These are phyloP conservation scores for Catenaria anguillulae DNA, from an alignment of 371 early-diverging fungal species.

Conservation along the genomic window DNA sequence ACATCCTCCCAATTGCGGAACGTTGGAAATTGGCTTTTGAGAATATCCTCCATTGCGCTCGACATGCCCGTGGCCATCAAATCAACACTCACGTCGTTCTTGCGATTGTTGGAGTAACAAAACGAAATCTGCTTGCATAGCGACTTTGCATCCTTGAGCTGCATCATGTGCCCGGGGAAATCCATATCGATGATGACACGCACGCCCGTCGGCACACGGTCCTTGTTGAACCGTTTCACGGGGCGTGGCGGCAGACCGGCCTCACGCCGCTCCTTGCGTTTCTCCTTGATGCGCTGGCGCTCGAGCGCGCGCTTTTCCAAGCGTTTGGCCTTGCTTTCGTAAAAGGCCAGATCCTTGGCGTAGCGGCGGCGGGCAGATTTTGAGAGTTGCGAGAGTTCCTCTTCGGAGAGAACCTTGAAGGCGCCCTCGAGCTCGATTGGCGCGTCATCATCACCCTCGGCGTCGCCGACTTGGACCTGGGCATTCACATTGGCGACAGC, in stretches of 20 bases:
- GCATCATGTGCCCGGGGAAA: slow-evolving; percentile 10
- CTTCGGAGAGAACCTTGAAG: too few species aligned
- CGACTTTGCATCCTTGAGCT: slow-evolving; percentile 35
- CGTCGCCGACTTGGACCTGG: too few species aligned
- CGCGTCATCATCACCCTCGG: too few species aligned
- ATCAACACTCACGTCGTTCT: slow-evolving; percentile 28
- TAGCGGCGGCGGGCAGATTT: slow-evolving; percentile 21
- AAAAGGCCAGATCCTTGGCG: slow-evolving; percentile 15
- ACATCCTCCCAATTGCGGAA: not conserved
- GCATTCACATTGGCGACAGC: too few species aligned
- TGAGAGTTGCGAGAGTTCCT: too few species aligned
- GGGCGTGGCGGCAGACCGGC: slow-evolving; percentile 9
- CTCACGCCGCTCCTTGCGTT: slow-evolving; percentile 17
- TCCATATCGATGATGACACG: slow-evolving; percentile 36
- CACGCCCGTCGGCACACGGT: slow-evolving; percentile 20
- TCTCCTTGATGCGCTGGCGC: slow-evolving; percentile 11
- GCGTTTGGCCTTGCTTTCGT: slow-evolving; percentile 19
- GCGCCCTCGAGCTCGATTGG: too few species aligned
- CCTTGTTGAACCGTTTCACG: not conserved
- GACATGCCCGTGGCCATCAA: slow-evolving; percentile 26
- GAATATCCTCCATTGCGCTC: not conserved
- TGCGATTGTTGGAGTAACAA: slow-evolving; percentile 50
- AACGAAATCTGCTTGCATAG: slow-evolving; percentile 47
- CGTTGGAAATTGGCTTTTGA: not conserved
- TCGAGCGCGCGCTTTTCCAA: slow-evolving; percentile 13